Percentiles rank a stretch among this genome's conserved stretches.
Evolutionary conservation across 495 filamentous ascomycete genomes (phyloP).

Genomic region (Hapsidospora chrysogenum): DNA sequence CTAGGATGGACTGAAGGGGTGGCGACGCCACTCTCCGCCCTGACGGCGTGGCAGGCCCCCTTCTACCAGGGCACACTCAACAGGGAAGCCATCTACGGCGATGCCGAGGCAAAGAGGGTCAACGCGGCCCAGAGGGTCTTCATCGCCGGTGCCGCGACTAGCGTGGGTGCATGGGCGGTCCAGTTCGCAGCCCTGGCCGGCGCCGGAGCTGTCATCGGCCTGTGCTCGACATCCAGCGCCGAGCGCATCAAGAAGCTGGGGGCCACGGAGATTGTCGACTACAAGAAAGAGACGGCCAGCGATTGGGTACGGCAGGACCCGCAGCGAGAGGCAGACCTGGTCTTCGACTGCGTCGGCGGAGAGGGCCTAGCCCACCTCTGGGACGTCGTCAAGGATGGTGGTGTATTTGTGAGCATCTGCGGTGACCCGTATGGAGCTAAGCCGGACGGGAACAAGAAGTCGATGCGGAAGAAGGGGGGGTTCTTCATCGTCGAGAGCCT

Average conservation of each 20-base stretch:
- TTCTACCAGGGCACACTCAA: conserved; percentile 21
- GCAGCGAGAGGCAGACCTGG: conserved; percentile 32
- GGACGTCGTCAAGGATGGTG: conserved; percentile 37
- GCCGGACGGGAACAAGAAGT: conserved; percentile 16
- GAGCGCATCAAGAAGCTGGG: conserved; percentile 39
- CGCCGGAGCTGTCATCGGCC: conserved; percentile 36
- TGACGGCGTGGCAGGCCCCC: conserved; percentile 46
- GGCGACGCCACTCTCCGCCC: conserved; percentile 37
- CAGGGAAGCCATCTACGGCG: conserved; percentile 8
- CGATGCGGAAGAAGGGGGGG: conserved; percentile 15
- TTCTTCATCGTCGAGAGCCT: conserved; percentile 37
- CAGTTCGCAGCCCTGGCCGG: conserved; percentile 37
- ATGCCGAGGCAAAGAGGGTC: conserved; percentile 23
- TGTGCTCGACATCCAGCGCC: conserved; percentile 40
- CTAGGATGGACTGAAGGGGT: conserved; percentile 37
- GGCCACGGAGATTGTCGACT: conserved; percentile 55
- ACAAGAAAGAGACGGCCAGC: conserved; percentile 29
- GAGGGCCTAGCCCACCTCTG: conserved; percentile 34
- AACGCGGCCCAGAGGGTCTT: conserved; percentile 40
- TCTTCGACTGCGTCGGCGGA: conserved; percentile 47
- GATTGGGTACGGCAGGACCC: conserved; percentile 31
- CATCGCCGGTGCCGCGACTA: conserved; percentile 49
- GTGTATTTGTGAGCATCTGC: conserved; percentile 25
- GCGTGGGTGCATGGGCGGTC: conserved; percentile 38
- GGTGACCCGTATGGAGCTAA: conserved; percentile 27